Evolutionary conservation across 345 rosid genomes (phyloP).

Genomic region (Angophora floribunda): DNA sequence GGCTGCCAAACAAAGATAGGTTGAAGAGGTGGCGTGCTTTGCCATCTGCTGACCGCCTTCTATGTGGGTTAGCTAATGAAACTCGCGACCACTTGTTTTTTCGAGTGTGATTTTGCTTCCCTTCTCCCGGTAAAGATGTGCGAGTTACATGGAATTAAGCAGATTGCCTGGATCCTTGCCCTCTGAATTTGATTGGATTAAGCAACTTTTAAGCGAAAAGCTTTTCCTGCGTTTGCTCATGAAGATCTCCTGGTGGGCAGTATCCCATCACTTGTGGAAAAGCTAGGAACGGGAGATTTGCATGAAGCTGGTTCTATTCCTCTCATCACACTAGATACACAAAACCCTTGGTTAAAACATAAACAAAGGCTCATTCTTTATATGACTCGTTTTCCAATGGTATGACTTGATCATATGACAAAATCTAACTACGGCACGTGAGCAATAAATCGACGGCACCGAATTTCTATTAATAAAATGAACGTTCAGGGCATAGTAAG

Average conservation of each 20-base stretch:
- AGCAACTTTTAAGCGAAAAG: neutral
- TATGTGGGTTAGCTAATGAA: too few relatives aligned
- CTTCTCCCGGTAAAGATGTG: too few relatives aligned
- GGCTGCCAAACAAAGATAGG: too few relatives aligned
- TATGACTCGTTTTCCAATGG: neutral
- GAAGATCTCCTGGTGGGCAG: neutral
- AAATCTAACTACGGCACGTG: accelerated
- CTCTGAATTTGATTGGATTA: neutral
- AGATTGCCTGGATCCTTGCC: too few relatives aligned
- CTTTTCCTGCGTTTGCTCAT: neutral
- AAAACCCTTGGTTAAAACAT: neutral
- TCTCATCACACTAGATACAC: neutral
- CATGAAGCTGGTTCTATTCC: neutral
- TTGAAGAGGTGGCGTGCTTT: too few relatives aligned
- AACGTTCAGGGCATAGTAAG: neutral
- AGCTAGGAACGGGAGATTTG: neutral
- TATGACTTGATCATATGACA: neutral
- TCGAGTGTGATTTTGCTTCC: too few relatives aligned
- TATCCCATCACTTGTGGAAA: neutral
- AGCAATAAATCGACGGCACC: accelerated
- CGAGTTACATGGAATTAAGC: too few relatives aligned
- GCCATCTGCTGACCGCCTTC: too few relatives aligned
- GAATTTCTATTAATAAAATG: neutral
- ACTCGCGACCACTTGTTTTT: too few relatives aligned
- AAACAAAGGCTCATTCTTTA: neutral